Evolutionary conservation across 1,284 basidiomycete genomes (phyloP).

Genomic region (Boletus nobilissimus): DNA sequence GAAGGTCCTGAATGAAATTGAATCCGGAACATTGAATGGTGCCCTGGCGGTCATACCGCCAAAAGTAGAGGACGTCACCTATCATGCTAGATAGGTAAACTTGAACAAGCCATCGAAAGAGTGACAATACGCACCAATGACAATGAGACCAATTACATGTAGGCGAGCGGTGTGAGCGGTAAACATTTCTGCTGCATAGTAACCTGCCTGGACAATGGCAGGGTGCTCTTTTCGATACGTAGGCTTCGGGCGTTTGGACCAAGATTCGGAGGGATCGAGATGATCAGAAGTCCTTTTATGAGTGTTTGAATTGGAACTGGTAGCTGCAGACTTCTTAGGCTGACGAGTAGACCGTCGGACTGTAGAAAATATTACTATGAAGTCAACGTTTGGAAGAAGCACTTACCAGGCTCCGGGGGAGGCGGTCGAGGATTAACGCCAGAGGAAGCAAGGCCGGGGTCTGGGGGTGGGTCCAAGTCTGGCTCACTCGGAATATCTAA

Average conservation of each 20-base stretch:
- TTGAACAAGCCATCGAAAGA: neutral
- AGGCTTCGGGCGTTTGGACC: neutral
- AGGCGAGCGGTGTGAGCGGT: neutral
- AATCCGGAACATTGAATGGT: neutral
- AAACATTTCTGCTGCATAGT: constrained; percentile 1
- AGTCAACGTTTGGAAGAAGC: neutral
- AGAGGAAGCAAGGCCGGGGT: neutral
- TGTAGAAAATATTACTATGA: neutral
- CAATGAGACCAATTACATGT: neutral
- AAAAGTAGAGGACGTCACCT: neutral
- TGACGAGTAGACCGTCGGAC: neutral
- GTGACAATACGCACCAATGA: neutral
- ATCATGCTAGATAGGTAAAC: neutral
- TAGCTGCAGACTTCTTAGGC: neutral
- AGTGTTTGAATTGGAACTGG: neutral
- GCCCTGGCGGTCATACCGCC: neutral
- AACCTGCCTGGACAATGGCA: neutral
- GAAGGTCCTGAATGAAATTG: constrained; percentile 4
- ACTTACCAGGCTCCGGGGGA: neutral
- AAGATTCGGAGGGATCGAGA: neutral
- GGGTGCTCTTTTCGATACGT: neutral
- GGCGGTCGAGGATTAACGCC: neutral
- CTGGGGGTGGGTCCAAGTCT: neutral
- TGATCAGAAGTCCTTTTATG: neutral
- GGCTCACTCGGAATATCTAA: neutral